Evolutionary conservation across 305 asterid genomes (phyloP).

Genomic region (Nicotiana rustica): DNA sequence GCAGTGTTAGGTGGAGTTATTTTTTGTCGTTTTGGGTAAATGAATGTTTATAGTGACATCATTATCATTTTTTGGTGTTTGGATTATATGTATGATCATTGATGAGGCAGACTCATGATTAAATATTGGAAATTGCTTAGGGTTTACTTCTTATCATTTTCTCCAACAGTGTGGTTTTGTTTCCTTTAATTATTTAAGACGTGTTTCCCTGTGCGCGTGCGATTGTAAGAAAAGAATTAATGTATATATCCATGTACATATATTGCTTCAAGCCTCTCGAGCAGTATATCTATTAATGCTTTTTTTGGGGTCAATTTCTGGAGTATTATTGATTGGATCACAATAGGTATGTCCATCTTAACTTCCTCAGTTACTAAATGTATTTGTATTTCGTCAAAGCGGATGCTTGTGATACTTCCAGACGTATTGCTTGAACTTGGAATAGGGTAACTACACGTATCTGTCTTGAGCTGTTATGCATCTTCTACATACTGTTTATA

Average conservation of each 20-base stretch:
- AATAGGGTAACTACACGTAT: background rate
- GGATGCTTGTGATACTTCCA: background rate
- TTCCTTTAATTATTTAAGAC: background rate
- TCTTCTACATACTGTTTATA: background rate
- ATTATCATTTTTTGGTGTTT: background rate
- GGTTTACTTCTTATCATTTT: slow-evolving; percentile 5
- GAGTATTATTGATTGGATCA: slow-evolving; percentile 19
- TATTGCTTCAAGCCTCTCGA: background rate
- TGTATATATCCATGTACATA: background rate
- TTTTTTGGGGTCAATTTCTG: background rate
- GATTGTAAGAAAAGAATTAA: background rate
- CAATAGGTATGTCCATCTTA: background rate
- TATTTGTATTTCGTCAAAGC: background rate
- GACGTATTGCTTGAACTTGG: background rate
- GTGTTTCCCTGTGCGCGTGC: background rate
- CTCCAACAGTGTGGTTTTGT: slow-evolving; percentile 1
- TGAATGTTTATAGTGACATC: background rate
- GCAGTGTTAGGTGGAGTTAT: slow-evolving; percentile 2
- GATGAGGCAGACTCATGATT: background rate
- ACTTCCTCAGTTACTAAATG: background rate
- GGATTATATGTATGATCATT: background rate
- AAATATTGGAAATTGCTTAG: background rate
- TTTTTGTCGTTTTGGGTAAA: background rate
- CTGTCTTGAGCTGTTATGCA: background rate
- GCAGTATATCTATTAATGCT: background rate